A percentile compares a stretch with the other conserved stretches of the same genome.
phyloP scores from a whole-genome alignment of 139 green algal genomes.

The Chlamydomonas eustigma region DNA sequence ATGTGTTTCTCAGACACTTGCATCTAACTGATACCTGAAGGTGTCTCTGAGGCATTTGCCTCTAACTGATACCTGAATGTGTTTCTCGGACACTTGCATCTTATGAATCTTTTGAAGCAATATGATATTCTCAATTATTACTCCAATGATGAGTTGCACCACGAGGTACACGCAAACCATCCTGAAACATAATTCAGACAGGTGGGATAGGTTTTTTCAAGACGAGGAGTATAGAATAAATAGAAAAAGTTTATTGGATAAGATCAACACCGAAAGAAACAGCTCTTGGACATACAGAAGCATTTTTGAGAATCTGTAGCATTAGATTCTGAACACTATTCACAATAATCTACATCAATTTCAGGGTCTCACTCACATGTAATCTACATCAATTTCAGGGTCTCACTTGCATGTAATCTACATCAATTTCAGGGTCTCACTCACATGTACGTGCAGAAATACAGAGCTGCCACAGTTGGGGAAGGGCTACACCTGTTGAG shows the following conservation, averaged over 20 bases:
- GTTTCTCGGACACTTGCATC: slow-evolving; percentile 3
- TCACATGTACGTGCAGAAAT: slow-evolving; percentile 32
- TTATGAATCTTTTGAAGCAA: slow-evolving; percentile 1
- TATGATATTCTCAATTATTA: slow-evolving; percentile 25
- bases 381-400: slow-evolving; percentile 17
- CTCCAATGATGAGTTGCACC: slow-evolving; percentile 16
- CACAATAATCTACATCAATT: slow-evolving; percentile 15
- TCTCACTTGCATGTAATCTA: slow-evolving; percentile 2
- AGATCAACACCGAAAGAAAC: background rate
- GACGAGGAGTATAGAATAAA: too few species aligned
- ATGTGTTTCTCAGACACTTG: too few species aligned
- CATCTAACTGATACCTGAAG: too few species aligned
- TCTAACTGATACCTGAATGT: background rate
- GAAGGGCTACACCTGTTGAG: slow-evolving; percentile 14
- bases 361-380: slow-evolving; percentile 5
- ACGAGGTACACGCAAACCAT: slow-evolving; percentile 13
- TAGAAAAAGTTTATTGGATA: background rate
- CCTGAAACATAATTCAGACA: too few species aligned
- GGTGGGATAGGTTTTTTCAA: too few species aligned
- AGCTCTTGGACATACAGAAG: background rate
- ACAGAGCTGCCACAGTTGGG: slow-evolving; percentile 12
- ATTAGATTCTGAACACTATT: too few species aligned
- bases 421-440: slow-evolving; percentile 19
- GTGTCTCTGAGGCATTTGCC: too few species aligned
- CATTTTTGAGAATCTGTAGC: background rate